Conservation (phyloP, 306 rosid species). For the Morella rubra region DNA sequence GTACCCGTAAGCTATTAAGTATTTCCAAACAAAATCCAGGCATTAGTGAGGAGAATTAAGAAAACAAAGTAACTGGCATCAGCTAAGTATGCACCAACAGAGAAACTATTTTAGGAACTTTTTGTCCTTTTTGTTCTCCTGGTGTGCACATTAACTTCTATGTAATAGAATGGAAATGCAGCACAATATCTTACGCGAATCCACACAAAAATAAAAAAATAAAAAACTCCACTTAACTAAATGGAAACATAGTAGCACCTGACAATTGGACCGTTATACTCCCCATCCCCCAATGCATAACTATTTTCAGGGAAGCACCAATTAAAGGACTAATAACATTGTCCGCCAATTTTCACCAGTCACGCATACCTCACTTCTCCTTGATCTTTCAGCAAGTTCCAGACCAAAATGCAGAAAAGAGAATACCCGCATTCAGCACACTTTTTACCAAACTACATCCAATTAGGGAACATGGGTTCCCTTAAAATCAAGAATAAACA, state of each 20-base stretch:
- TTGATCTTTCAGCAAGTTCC: slow-evolving; percentile 1
- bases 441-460: slow-evolving; percentile 10
- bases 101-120: no score
- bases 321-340: neutral
- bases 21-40: neutral
- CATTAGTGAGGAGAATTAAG: neutral
- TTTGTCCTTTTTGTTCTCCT: neutral
- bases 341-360: neutral
- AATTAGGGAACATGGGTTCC: slow-evolving; percentile 9
- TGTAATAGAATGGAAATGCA: neutral
- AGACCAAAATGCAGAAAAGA: slow-evolving; percentile 2
- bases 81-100: neutral
- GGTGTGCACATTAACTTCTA: slow-evolving; percentile 10
- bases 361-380: neutral
- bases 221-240: neutral
- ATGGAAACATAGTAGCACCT: neutral
- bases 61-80: neutral
- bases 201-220: neutral
- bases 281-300: slow-evolving; percentile 9
- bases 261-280: neutral
- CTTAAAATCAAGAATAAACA: slow-evolving; percentile 10
- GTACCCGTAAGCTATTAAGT: neutral
- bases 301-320: slow-evolving; percentile 2
- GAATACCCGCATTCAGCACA: neutral
- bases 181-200: neutral